Base-by-base conservation (phyloP, 805 yeast genomes). In the Yamadazyma scolyti region DNA sequence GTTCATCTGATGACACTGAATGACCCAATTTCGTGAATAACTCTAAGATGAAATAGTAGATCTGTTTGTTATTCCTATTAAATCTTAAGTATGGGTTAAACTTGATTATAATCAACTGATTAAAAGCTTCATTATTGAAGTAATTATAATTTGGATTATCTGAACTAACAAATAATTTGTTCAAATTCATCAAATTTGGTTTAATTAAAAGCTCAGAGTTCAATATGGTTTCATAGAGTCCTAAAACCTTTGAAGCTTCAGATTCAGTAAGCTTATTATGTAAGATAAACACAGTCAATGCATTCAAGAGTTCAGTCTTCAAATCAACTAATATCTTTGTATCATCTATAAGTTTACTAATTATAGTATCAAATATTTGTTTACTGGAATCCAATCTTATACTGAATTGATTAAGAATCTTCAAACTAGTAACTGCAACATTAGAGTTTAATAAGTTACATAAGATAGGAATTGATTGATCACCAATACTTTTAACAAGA, bases 321-420 rank as follows among this genome's bases (percentile, higher is more conserved):
- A 41, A 24, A 16, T 41, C 46, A 10, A 36, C 36, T 16, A 38
- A 16, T 7, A 41, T 21, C 16, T 41, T 41, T 1, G 36, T 5
- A 26, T 41, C 46, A 6, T 22, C 20, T n/a, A n/a, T n/a, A 4
- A 41, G 24, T 20, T 38, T 37, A 4, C 6, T 22, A n/a, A 38
- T 25, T 12, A 41, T 14, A 6, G 35, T n/a, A 5, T 25, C 27
- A 16, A 37, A 33, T 4, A 41, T 33, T 11, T 34, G 27, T 9
- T 8, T 15, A 4, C 16, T 6, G n/a, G 5, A 8, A 9, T 28
- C 33, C 10, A 27, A 22, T 10, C 26, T 27, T 3, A 11, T 21
- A 9, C 25, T 17, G 11, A 38, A 31, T n/a, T 23, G 30, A 15
- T 36, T 36, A 16, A 41, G 26, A n/a, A 38, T 36, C 19, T 31